Base-by-base conservation (phyloP, 805 yeast species). In the Pichia thaimueangensis region DNA sequence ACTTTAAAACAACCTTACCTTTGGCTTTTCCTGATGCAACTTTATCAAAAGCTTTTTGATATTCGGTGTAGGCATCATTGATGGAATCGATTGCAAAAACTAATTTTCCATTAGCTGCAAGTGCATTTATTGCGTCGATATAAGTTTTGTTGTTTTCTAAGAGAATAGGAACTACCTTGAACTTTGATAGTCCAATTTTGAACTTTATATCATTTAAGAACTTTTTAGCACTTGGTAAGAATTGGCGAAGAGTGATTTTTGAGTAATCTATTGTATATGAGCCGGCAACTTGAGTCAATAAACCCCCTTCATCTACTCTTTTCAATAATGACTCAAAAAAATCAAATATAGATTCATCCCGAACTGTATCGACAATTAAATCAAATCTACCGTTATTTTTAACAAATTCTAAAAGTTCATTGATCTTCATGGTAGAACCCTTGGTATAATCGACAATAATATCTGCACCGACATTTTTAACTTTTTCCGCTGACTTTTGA, bases 351-450 rank as follows among this genome's bases (percentile, higher is more conserved):
- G 71, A 74, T 21, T 57, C 55, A 44, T 74, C 76, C 32, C 95
- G 89, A 38, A 75, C 77, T 40, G 82, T 70, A 61, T 86, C 95
- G 25, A 78, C 57, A 37, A 85, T 75, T 9, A 73, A 55, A 54
- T 82, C 87, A 52, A 79, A 85, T 48, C 70, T 65, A 15, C 71
- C 69, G 39, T 66, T 60, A 15, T 64, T 62, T 28, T 48, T 59
- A 10, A 61, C 57, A 28, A 56, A 45, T n/a, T 51, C 50, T 29
- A 60, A 59, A 1, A 68, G 56, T 37, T 69, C 69, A 30, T 65
- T 59, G 1, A 64, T 62, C 32, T 58, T 28, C 63, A 56, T 30
- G 56, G 60, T 43, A 3, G 62, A 60, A 25, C 70, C 70, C 35
- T 68, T 63, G 20, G 70, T 71, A 60, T 83, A 84, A 49, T 84